Conservation (phyloP, 2,329 filamentous ascomycete species). For the Juglanconis sp. region DNA sequence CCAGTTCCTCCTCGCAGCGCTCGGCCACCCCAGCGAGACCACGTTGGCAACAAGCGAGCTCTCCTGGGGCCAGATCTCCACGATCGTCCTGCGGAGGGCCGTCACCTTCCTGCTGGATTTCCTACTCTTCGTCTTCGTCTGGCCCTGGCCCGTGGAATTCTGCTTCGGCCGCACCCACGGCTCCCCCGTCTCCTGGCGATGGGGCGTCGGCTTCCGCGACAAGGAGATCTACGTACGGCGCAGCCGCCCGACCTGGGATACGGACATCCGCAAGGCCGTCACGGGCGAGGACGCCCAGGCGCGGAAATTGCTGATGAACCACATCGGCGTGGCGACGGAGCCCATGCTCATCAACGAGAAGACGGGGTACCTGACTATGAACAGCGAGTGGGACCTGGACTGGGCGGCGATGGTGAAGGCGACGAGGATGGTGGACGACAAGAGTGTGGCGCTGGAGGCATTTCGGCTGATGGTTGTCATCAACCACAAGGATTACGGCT, state of each 20-base stretch:
- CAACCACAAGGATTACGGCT: constrained; percentile 65
- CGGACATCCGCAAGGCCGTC: constrained; percentile 51
- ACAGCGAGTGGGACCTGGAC: constrained; percentile 82
- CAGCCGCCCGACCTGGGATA: constrained; percentile 67
- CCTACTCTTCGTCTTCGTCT: constrained; percentile 62
- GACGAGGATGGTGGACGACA: constrained; percentile 64
- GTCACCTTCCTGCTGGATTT: constrained; percentile 73
- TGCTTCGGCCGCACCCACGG: constrained; percentile 55
- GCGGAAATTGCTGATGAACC: constrained; percentile 56
- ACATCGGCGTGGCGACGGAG: constrained; percentile 67
- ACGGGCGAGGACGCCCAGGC: constrained; percentile 46
- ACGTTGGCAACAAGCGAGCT: constrained; percentile 59
- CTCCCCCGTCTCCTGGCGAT: constrained; percentile 71
- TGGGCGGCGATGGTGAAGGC: constrained; percentile 77
- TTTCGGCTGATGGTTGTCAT: constrained; percentile 71
- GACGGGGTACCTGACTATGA: constrained; percentile 85
- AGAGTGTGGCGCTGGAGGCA: constrained; percentile 57
- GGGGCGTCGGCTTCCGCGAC: constrained; percentile 70
- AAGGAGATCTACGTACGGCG: constrained; percentile 79
- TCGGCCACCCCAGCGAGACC: constrained; percentile 65
- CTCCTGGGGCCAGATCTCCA: constrained; percentile 53
- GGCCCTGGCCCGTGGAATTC: constrained; percentile 73
- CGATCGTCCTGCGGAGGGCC: constrained; percentile 58
- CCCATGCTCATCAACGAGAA: constrained; percentile 66
- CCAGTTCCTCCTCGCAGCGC: constrained; percentile 57